Evolutionary conservation across 306 rosid genomes (phyloP).

Genomic region (Cucurbita maxima): DNA sequence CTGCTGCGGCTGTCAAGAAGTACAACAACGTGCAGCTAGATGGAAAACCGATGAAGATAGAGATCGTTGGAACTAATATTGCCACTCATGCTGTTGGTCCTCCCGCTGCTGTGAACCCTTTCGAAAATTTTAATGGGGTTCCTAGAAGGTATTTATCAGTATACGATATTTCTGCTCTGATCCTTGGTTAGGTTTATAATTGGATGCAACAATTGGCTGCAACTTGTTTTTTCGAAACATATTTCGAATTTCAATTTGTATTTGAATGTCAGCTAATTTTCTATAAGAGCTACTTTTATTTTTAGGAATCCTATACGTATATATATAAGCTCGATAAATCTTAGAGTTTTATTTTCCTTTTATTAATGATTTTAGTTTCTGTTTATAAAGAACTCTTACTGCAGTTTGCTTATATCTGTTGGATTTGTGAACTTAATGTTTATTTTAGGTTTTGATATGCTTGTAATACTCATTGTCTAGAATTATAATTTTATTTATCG

Average conservation of each 20-base stretch:
- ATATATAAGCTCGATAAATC: no score
- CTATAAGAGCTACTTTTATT: neutral
- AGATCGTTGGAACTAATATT: slow-evolving; percentile 81
- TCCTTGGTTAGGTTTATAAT: neutral
- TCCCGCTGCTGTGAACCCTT: slow-evolving; percentile 14
- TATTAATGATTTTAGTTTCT: neutral
- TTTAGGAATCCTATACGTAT: neutral
- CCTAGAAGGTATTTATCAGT: slow-evolving; percentile 13
- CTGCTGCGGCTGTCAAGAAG: slow-evolving; percentile 79
- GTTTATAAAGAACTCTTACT: neutral
- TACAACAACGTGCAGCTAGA: slow-evolving; percentile 89
- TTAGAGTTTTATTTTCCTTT: neutral
- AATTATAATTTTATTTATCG: neutral
- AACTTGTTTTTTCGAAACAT: neutral
- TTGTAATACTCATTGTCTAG: slow-evolving; percentile 14
- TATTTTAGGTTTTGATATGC: neutral
- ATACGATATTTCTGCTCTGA: neutral
- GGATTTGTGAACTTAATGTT: neutral
- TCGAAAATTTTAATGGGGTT: slow-evolving; percentile 40
- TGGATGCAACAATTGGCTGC: neutral
- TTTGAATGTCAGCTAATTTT: neutral
- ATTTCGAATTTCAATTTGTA: neutral
- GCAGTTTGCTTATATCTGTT: neutral
- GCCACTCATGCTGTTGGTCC: slow-evolving; percentile 30
- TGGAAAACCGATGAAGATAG: slow-evolving; percentile 91